Conservation (phyloP, 805 yeast species). For the Candida arabinofermentans region DNA sequence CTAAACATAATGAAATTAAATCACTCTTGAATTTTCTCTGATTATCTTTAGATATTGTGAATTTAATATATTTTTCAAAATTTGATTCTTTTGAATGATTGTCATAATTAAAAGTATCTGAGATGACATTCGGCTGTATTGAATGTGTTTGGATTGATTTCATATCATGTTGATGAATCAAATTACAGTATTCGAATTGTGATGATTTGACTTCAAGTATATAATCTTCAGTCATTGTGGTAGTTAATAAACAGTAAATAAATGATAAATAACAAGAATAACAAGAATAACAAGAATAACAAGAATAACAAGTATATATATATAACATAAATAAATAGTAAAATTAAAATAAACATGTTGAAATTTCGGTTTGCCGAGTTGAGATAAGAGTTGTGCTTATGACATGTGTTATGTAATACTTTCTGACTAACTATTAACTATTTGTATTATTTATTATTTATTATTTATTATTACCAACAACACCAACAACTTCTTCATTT, state of each 20-base stretch:
- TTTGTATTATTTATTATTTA: neutral
- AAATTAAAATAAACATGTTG: too few relatives aligned
- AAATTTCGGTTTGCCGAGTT: too few relatives aligned
- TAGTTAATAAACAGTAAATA: neutral
- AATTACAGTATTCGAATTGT: conserved; percentile 14
- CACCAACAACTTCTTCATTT: conserved; percentile 70
- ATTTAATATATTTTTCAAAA: conserved; percentile 16
- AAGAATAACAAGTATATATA: neutral
- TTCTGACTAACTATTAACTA: neutral
- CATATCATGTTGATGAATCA: conserved; percentile 14
- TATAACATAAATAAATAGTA: neutral
- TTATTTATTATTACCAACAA: conserved; percentile 17
- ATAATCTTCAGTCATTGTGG: conserved; percentile 22
- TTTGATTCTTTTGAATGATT: too few relatives aligned
- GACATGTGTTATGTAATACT: too few relatives aligned
- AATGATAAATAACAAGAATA: neutral
- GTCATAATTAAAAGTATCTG: too few relatives aligned
- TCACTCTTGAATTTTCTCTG: neutral
- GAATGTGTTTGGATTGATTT: too few relatives aligned
- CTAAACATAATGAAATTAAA: too few relatives aligned
- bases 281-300: neutral
- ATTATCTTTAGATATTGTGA: conserved; percentile 12
- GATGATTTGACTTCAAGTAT: conserved; percentile 27
- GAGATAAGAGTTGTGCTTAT: too few relatives aligned
- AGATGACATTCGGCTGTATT: too few relatives aligned